A percentile compares a stretch with the other conserved stretches of the same genome.
Evolutionary conservation across 208 protist species (phyloP).

Genomic region (Naegleria fowleri): DNA sequence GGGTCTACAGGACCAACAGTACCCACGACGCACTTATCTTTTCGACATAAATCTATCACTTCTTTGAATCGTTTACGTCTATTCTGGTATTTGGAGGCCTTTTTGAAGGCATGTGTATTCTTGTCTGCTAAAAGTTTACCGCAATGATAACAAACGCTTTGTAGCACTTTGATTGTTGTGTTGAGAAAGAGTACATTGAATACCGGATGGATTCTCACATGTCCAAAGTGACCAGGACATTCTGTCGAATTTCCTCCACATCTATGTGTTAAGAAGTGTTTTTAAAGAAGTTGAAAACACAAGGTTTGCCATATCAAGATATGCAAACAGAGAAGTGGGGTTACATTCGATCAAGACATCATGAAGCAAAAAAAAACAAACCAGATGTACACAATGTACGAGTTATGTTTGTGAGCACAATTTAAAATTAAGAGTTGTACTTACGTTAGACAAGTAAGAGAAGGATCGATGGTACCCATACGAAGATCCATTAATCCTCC

Average conservation of each 20-base stretch:
- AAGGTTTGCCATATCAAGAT: too few species aligned
- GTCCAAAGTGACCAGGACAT: constrained; percentile 96
- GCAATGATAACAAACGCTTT: constrained; percentile 95
- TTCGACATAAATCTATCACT: not conserved
- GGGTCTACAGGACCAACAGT: not conserved
- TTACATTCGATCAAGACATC: too few species aligned
- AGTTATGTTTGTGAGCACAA: too few species aligned
- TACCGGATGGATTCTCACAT: constrained; percentile 94
- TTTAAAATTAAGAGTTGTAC: too few species aligned
- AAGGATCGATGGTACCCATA: not conserved
- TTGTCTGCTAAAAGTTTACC: constrained; percentile 73
- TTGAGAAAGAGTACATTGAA: constrained; percentile 94
- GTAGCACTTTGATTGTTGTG: constrained; percentile 82
- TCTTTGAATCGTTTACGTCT: not conserved
- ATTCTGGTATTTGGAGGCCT: not conserved
- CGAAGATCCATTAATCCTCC: constrained; percentile 2
- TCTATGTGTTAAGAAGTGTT: too few species aligned
- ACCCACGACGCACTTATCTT: not conserved
- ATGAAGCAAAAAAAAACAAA: too few species aligned
- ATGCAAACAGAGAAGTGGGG: too few species aligned
- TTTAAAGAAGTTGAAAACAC: too few species aligned
- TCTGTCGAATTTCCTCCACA: not conserved
- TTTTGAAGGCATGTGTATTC: not conserved
- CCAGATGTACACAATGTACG: too few species aligned
- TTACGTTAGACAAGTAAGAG: not conserved